Percentiles rank a stretch among this genome's conserved stretches.
Conservation (phyloP, 2,329 filamentous ascomycete species). For the Aplosporella prunicola region DNA sequence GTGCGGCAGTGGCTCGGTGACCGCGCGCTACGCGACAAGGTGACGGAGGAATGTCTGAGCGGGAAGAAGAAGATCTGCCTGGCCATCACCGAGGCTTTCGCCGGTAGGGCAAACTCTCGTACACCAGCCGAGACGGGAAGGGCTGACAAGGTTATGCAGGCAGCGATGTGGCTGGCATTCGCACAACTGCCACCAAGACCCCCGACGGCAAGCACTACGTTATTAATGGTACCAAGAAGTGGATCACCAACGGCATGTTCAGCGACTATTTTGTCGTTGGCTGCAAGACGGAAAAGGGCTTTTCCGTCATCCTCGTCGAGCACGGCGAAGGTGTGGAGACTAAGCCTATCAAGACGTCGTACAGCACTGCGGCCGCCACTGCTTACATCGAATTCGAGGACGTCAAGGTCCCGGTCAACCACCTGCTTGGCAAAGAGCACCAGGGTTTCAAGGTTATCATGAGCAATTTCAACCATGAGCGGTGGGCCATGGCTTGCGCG, state of each 20-base stretch:
- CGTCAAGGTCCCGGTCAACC: constrained; percentile 71
- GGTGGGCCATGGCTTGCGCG: constrained; percentile 63
- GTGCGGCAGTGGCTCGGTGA: constrained; percentile 70
- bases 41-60: constrained; percentile 63
- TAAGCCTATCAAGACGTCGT: constrained; percentile 69
- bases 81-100: constrained; percentile 82
- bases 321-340: constrained; percentile 67
- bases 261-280: constrained; percentile 76
- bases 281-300: constrained; percentile 68
- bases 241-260: constrained; percentile 77
- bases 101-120: constrained; percentile 28
- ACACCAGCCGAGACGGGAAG: neutral
- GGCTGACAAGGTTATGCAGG: constrained; percentile 33
- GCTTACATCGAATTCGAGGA: constrained; percentile 76
- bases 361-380: constrained; percentile 70
- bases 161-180: constrained; percentile 68
- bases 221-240: constrained; percentile 69
- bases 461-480: constrained; percentile 82
- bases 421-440: constrained; percentile 73
- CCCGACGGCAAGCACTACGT: constrained; percentile 44
- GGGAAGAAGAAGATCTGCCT: constrained; percentile 84
- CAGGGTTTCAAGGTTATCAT: constrained; percentile 79
- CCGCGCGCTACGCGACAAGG: constrained; percentile 52
- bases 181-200: constrained; percentile 55
- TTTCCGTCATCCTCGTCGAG: constrained; percentile 67